These are phyloP conservation scores for Allium fistulosum DNA, from an alignment of 106 monocot genomes.

Conservation along the genomic window DNA sequence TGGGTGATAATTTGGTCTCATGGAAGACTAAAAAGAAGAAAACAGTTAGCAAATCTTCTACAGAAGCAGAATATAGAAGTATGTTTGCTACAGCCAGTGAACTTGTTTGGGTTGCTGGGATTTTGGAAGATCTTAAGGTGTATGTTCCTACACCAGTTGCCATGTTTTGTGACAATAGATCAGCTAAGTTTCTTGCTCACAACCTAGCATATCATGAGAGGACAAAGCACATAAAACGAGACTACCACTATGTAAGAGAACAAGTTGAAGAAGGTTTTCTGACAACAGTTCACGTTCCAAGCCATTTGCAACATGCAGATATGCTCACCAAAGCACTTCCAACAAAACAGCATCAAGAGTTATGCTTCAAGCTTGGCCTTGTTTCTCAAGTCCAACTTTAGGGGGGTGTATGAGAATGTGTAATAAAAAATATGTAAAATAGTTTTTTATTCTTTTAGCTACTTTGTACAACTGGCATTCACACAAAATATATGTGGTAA, in stretches of 20 bases:
- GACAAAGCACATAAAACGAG: background rate
- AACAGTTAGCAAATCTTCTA: background rate
- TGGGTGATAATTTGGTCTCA: background rate
- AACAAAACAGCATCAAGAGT: too few relatives aligned
- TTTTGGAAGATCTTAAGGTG: background rate
- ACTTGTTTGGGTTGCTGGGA: background rate
- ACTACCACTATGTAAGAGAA: background rate
- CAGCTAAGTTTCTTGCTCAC: background rate
- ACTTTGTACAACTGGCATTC: too few relatives aligned
- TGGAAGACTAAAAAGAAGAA: background rate
- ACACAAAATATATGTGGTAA: too few relatives aligned
- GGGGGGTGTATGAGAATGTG: too few relatives aligned
- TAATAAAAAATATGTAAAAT: too few relatives aligned
- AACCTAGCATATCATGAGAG: background rate
- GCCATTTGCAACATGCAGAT: background rate
- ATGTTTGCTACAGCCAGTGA: background rate
- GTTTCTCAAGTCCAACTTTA: too few relatives aligned
- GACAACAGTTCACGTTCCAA: background rate
- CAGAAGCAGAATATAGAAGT: background rate
- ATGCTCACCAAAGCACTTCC: background rate
- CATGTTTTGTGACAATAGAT: constrained; percentile 1
- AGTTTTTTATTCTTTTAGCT: too few relatives aligned
- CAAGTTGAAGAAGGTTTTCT: background rate
- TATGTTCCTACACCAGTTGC: background rate
- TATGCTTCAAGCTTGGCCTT: too few relatives aligned